Percentiles rank a stretch among this genome's conserved stretches.
Conservation (phyloP, 2,329 filamentous ascomycete species). For the Aspergillus eucalypticola region DNA sequence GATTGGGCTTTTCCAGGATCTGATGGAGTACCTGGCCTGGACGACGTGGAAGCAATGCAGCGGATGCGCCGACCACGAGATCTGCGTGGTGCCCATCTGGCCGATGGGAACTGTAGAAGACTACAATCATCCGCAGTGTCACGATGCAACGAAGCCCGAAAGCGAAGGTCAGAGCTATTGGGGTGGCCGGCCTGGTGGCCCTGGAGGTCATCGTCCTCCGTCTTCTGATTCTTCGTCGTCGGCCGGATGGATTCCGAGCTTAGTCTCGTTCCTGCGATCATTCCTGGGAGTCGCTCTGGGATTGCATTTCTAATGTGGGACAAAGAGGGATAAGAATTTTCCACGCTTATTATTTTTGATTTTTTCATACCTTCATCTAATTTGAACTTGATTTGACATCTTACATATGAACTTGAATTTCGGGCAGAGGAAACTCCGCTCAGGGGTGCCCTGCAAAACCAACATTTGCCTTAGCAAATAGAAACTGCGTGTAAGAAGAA, state of each 20-base stretch:
- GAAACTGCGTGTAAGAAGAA: not conserved
- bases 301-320: not conserved
- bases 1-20: slow-evolving; percentile 33
- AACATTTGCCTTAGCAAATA: not conserved
- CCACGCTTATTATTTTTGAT: no score
- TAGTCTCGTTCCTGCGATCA: not conserved
- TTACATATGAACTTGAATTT: not conserved
- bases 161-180: slow-evolving; percentile 30
- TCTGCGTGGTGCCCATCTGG: slow-evolving; percentile 67
- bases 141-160: slow-evolving; percentile 28
- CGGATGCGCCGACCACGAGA: slow-evolving; percentile 55
- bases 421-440: not conserved
- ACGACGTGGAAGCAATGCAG: slow-evolving; percentile 60
- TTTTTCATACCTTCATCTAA: no score
- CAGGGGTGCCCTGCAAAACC: not conserved
- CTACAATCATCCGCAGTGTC: slow-evolving; percentile 53
- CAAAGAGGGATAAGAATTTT: no score
- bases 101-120: slow-evolving; percentile 58
- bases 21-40: slow-evolving; percentile 60
- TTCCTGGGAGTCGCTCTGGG: not conserved
- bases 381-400: not conserved
- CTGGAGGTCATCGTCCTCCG: not conserved
- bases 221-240: not conserved
- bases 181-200: slow-evolving; percentile 19
- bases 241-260: not conserved